A percentile compares a stretch with the other conserved stretches of the same genome.
phyloP scores from a whole-genome alignment of 106 monocot genomes.

The Dioscorea zingiberensis region DNA sequence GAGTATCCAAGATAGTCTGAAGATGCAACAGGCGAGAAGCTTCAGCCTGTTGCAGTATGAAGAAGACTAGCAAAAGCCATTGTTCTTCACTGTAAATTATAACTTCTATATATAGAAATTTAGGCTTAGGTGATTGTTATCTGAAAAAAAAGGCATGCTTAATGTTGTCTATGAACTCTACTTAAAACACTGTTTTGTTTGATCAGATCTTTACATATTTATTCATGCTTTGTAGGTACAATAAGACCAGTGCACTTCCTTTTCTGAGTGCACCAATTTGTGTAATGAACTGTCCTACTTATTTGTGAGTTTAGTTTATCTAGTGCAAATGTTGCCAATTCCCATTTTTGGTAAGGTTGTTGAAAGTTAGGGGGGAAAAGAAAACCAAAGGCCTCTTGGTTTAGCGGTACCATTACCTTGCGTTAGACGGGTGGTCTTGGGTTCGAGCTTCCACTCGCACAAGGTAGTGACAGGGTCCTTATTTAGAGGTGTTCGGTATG shows the following conservation, averaged over 20 bases:
- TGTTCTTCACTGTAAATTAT: background rate
- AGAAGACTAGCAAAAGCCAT: slow-evolving; percentile 8
- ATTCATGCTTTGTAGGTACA: background rate
- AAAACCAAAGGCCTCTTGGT: too few species aligned
- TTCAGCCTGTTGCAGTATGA: slow-evolving; percentile 67
- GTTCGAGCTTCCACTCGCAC: too few species aligned
- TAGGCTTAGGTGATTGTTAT: background rate
- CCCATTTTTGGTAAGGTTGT: too few species aligned
- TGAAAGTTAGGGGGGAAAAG: too few species aligned
- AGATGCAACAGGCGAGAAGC: slow-evolving; percentile 29
- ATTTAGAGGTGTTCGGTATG: too few species aligned
- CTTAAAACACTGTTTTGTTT: background rate
- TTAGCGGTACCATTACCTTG: too few species aligned
- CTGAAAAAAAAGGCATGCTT: background rate
- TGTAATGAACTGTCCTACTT: background rate
- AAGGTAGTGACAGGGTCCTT: too few species aligned
- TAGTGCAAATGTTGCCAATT: too few species aligned
- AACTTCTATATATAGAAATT: background rate
- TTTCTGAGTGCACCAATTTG: background rate
- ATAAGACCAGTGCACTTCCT: background rate
- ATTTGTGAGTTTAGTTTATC: too few species aligned
- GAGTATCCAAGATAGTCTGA: slow-evolving; percentile 43
- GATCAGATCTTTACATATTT: background rate
- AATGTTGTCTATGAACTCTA: background rate
- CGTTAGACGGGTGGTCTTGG: too few species aligned